Evolutionary conservation across 139 green algal species (phyloP).

Genomic region (Chlamydomonas incerta): DNA sequence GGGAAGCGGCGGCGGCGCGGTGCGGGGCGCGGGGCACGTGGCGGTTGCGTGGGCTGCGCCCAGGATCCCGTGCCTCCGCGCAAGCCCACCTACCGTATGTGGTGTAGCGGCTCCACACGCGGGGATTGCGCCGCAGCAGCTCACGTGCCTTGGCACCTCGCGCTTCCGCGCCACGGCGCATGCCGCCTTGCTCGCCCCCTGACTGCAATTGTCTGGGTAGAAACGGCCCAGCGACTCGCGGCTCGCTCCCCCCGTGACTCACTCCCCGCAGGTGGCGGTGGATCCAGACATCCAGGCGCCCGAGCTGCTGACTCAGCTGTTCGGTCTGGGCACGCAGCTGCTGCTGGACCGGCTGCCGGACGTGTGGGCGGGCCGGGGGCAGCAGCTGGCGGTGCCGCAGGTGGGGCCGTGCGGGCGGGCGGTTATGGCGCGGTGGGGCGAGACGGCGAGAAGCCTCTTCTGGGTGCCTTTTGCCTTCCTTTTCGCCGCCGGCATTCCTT

Average conservation of each 20-base stretch:
- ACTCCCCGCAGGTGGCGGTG: slow-evolving; percentile 47
- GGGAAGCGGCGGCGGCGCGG: background rate
- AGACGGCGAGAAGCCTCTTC: background rate
- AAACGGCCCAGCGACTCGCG: background rate
- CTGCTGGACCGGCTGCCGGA: slow-evolving; percentile 74
- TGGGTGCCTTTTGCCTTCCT: background rate
- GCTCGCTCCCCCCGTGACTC: no score
- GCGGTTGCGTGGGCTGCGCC: no score
- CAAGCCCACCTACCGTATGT: no score
- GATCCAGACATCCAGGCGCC: slow-evolving; percentile 77
- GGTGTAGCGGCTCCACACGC: no score
- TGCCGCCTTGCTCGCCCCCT: no score
- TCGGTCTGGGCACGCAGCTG: slow-evolving; percentile 74
- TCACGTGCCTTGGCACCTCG: no score
- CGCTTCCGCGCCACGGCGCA: no score
- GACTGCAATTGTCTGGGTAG: no score
- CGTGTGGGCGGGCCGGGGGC: slow-evolving; percentile 74
- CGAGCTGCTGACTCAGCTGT: slow-evolving; percentile 86
- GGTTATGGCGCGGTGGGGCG: background rate
- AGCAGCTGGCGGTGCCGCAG: slow-evolving; percentile 60
- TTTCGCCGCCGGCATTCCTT: no score
- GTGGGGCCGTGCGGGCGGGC: background rate
- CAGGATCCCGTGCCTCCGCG: no score
- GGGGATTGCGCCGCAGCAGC: no score
- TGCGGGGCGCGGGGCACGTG: no score